These are phyloP conservation scores for Chytridiales sp. DNA, from an alignment of 371 early-diverging fungal genomes.

Conservation along the genomic window DNA sequence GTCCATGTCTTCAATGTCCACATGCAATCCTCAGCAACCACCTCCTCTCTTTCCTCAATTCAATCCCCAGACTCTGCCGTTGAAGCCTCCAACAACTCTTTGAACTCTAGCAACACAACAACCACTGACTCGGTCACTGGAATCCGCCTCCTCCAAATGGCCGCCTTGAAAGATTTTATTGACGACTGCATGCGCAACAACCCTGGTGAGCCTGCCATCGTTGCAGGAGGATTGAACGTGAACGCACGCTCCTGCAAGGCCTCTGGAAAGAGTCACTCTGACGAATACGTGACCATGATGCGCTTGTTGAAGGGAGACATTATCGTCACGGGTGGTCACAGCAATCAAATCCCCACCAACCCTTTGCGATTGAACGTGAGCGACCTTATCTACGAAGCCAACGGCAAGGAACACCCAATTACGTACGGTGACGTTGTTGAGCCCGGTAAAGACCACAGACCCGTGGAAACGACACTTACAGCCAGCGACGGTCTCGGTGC, in stretches of 20 bases:
- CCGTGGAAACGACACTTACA: constrained; percentile 65
- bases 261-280: constrained; percentile 40
- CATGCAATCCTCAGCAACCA: constrained; percentile 56
- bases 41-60: constrained; percentile 5
- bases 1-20: constrained; percentile 80
- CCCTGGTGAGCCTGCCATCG: constrained; percentile 53
- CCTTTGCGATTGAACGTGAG: constrained; percentile 33
- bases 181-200: constrained; percentile 43
- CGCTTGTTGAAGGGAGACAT: constrained; percentile 61
- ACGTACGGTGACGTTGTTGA: constrained; percentile 67
- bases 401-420: constrained; percentile 68
- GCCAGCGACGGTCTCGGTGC: constrained; percentile 52
- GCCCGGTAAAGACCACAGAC: constrained; percentile 41
- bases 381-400: constrained; percentile 58
- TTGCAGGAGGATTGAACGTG: constrained; percentile 77
- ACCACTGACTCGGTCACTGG: constrained; percentile 17
- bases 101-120: background rate
- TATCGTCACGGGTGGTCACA: background rate
- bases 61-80: background rate
- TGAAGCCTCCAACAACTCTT: background rate
- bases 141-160: constrained; percentile 49
- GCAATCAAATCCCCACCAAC: constrained; percentile 6
- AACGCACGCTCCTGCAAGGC: constrained; percentile 45
- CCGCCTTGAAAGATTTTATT: constrained; percentile 67
- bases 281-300: constrained; percentile 69